These are phyloP conservation scores for Castanospermum australe DNA, from an alignment of 306 rosid species.

Conservation along the genomic window DNA sequence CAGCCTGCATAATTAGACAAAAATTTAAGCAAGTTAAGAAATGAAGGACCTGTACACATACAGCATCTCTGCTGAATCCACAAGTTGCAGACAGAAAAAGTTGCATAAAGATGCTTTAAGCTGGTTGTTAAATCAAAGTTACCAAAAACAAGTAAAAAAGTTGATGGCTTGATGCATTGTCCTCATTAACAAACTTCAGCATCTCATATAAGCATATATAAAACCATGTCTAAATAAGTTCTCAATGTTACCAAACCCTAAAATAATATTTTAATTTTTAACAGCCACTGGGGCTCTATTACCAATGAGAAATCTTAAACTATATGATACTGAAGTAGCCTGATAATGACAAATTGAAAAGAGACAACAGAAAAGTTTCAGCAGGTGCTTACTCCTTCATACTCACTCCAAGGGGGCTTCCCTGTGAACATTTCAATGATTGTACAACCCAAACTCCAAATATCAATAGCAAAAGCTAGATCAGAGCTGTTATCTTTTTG, in stretches of 20 bases:
- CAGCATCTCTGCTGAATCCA: conserved; percentile 14
- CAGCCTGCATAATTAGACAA: conserved; percentile 59
- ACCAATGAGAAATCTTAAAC: not conserved
- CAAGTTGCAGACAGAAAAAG: not conserved
- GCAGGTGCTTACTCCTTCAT: conserved; percentile 73
- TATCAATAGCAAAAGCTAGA: conserved; percentile 81
- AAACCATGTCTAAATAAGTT: not conserved
- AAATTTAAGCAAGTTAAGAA: conserved; percentile 20
- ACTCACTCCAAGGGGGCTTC: conserved; percentile 91
- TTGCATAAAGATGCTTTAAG: conserved; percentile 15
- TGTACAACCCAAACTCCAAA: conserved; percentile 95
- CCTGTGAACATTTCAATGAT: conserved; percentile 91
- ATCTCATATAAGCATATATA: not conserved
- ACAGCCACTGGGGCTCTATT: not conserved
- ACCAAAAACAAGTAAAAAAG: not conserved
- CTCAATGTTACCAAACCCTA: not conserved
- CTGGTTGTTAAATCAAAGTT: not conserved
- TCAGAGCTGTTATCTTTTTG: conserved; percentile 77
- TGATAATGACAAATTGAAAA: not conserved
- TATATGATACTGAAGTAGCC: not conserved
- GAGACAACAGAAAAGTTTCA: not conserved
- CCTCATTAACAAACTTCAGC: not conserved
- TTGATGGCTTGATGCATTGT: not conserved
- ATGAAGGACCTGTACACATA: conserved; percentile 2
- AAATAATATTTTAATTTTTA: not conserved